These are phyloP conservation scores for Linum tenue DNA, from an alignment of 345 rosid species.

Conservation along the genomic window DNA sequence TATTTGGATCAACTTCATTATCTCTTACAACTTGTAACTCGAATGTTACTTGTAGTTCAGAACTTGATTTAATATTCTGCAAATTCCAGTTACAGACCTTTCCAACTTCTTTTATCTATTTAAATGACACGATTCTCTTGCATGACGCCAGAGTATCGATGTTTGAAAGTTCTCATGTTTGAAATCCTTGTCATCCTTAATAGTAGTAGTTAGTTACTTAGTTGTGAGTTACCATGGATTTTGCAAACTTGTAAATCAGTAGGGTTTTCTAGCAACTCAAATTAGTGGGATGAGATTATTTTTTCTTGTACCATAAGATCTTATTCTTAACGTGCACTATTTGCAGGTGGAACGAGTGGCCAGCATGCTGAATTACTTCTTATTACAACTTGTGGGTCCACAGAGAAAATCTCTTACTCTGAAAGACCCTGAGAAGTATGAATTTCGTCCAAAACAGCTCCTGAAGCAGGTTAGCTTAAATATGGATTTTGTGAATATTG, in stretches of 20 bases:
- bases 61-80: too few species aligned
- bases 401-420: constrained; percentile 82
- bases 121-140: background rate
- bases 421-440: constrained; percentile 95
- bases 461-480: constrained; percentile 69
- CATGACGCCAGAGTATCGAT: background rate
- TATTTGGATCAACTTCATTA: background rate
- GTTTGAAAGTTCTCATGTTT: background rate
- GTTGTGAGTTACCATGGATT: background rate
- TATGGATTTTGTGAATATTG: too few species aligned
- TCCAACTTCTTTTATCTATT: background rate
- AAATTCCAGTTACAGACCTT: too few species aligned
- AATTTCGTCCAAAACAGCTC: constrained; percentile 87
- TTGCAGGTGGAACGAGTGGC: constrained; percentile 92
- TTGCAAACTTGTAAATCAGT: background rate
- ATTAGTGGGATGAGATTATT: background rate
- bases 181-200: background rate
- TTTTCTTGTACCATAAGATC: background rate
- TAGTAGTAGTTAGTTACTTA: background rate
- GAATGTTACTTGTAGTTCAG: constrained; percentile 1
- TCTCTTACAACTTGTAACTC: background rate
- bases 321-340: constrained; percentile 6
- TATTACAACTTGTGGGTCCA: constrained; percentile 95
- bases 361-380: constrained; percentile 90
- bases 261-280: background rate